A percentile compares a stretch with the other conserved stretches of the same genome.
These are phyloP conservation scores for Lablab purpureus DNA, from an alignment of 306 rosid genomes.

Conservation along the genomic window DNA sequence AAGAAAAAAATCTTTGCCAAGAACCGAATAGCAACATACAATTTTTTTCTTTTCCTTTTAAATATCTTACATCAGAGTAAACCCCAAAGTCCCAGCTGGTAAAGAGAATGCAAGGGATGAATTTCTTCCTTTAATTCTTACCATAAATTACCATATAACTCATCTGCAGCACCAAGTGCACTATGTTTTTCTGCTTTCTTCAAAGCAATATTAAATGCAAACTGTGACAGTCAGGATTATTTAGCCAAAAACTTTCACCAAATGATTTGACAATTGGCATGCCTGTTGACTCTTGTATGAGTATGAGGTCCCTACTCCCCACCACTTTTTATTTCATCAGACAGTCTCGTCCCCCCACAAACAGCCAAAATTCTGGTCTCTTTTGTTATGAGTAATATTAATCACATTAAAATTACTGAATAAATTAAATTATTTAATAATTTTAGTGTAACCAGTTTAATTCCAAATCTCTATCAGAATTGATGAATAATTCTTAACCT, in stretches of 20 bases:
- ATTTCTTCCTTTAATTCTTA: constrained; percentile 4
- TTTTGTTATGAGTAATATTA: background rate
- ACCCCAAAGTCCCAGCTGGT: constrained; percentile 23
- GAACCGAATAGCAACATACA: background rate
- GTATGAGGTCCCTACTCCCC: background rate
- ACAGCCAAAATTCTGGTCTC: background rate
- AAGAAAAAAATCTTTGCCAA: constrained; percentile 11
- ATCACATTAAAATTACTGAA: constrained; percentile 16
- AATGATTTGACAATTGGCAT: constrained; percentile 28
- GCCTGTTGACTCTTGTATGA: background rate
- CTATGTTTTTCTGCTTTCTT: background rate
- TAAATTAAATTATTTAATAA: constrained; percentile 30
- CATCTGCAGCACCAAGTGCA: constrained; percentile 3
- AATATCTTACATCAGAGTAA: constrained; percentile 17
- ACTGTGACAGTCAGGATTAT: background rate
- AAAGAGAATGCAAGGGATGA: constrained; percentile 22
- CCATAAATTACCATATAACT: too few relatives aligned
- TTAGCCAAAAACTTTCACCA: background rate
- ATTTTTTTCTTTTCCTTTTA: background rate
- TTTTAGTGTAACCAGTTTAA: constrained; percentile 24
- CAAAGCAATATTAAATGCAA: background rate
- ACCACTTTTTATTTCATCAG: constrained; percentile 23
- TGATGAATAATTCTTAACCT: constrained; percentile 8
- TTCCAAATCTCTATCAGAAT: background rate
- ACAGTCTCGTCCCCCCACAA: constrained; percentile 7